Evolutionary conservation across 2,329 filamentous ascomycete genomes (phyloP).

Genomic region (Penicillium expansum): DNA sequence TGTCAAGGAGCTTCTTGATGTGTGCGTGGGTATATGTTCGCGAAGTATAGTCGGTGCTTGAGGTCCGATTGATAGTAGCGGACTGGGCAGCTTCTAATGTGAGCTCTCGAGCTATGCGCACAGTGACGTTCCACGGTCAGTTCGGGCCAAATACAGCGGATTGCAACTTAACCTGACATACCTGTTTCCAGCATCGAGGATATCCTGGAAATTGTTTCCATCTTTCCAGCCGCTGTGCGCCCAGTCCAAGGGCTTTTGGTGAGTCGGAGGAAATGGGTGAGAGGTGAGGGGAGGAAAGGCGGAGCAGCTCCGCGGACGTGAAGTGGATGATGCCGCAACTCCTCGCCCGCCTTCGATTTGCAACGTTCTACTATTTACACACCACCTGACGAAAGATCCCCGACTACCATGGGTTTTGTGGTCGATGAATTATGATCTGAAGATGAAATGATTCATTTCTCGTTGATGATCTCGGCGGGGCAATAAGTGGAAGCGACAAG

Average conservation of each 20-base stretch:
- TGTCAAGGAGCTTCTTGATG: conserved; percentile 93
- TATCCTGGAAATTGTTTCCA: conserved; percentile 96
- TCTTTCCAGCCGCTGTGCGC: conserved; percentile 42
- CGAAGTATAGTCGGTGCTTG: conserved; percentile 57
- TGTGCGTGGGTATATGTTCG: conserved; percentile 72
- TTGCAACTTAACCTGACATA: conserved; percentile 44
- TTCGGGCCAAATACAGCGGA: conserved; percentile 5
- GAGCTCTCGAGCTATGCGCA: conserved; percentile 76
- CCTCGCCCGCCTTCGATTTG: conserved; percentile 8
- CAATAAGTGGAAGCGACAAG: conserved; percentile 1
- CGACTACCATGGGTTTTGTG: neutral
- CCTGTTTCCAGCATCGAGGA: conserved; percentile 92
- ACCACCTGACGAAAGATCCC: neutral
- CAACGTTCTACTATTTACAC: neutral
- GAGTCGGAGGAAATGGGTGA: conserved; percentile 8
- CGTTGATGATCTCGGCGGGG: neutral
- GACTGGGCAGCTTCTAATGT: conserved; percentile 95
- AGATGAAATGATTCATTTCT: neutral
- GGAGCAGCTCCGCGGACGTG: conserved; percentile 19
- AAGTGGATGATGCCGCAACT: conserved; percentile 6
- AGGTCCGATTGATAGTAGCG: conserved; percentile 58
- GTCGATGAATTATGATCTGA: neutral
- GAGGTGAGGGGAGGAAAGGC: conserved; percentile 23
- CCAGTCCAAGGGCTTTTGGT: conserved; percentile 19
- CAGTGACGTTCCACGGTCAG: conserved; percentile 21